Percentiles rank a stretch among this genome's conserved stretches.
phyloP scores from a whole-genome alignment of 768 basidiomycete species.

The Coprinopsis strossmayeri region DNA sequence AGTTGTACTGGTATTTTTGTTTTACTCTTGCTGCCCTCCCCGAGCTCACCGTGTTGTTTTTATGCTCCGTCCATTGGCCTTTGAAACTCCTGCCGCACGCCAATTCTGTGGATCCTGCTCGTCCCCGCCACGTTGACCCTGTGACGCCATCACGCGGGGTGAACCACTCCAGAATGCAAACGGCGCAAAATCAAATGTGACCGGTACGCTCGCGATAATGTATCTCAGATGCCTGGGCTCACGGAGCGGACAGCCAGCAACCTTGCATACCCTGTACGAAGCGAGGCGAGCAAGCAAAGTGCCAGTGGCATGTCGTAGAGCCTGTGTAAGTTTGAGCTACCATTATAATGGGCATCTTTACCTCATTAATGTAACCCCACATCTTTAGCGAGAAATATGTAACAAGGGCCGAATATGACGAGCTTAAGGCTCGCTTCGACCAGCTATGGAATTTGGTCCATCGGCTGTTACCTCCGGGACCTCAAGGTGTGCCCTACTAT shows the following conservation, averaged over 20 bases:
- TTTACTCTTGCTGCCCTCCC: too few species aligned
- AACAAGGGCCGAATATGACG: constrained; percentile 69
- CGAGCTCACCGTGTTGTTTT: too few species aligned
- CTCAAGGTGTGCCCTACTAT: constrained; percentile 22
- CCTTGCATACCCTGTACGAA: constrained; percentile 79
- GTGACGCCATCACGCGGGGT: constrained; percentile 19
- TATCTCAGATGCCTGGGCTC: constrained; percentile 12
- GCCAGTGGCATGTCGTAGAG: constrained; percentile 80
- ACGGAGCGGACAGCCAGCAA: constrained; percentile 44
- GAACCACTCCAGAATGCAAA: constrained; percentile 63
- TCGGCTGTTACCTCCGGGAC: constrained; percentile 29
- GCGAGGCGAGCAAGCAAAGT: constrained; percentile 73
- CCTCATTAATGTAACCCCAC: constrained; percentile 14
- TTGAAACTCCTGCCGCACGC: too few species aligned
- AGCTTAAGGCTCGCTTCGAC: constrained; percentile 60
- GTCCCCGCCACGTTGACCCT: too few species aligned
- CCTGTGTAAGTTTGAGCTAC: constrained; percentile 54
- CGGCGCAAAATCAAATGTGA: constrained; percentile 86
- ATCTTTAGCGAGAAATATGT: constrained; percentile 69
- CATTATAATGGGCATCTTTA: constrained; percentile 14
- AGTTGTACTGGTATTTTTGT: constrained; percentile 87
- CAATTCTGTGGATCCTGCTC: too few species aligned
- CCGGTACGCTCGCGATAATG: constrained; percentile 41
- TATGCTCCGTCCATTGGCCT: too few species aligned
- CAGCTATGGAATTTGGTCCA: constrained; percentile 52